These are phyloP conservation scores for Chaetomium sp. DNA, from an alignment of 2,329 filamentous ascomycete genomes.

Conservation along the genomic window DNA sequence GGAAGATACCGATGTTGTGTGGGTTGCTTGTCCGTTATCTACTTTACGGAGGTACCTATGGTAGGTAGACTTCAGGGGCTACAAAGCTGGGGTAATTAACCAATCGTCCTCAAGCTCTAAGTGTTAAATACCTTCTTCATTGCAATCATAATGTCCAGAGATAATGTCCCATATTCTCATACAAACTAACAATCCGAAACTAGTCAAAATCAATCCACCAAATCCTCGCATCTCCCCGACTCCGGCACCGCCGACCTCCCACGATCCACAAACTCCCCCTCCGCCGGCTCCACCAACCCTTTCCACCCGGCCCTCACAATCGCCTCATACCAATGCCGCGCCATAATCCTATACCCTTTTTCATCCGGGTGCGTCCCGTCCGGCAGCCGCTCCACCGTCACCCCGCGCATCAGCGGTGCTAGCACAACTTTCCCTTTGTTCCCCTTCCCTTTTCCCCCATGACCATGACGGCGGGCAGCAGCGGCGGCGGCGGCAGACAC, in stretches of 20 bases:
- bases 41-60: too few relatives aligned
- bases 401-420: neutral
- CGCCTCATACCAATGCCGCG: neutral
- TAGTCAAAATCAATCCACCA: neutral
- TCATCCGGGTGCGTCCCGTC: neutral
- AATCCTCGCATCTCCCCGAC: neutral
- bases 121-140: too few relatives aligned
- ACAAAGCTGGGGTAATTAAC: neutral
- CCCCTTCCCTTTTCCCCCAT: too few relatives aligned
- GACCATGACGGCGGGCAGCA: neutral
- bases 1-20: too few relatives aligned
- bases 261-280: neutral
- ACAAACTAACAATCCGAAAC: neutral
- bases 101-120: too few relatives aligned
- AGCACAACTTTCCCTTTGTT: neutral
- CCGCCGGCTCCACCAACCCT: neutral
- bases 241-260: neutral
- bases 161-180: neutral
- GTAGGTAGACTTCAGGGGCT: neutral
- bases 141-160: neutral
- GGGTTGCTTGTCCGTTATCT: too few relatives aligned
- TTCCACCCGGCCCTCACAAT: neutral
- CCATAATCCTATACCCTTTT: neutral
- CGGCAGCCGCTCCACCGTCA: neutral
- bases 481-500: neutral